Base-by-base conservation (phyloP, 768 basidiomycete species). In the Podaxis sp. region DNA sequence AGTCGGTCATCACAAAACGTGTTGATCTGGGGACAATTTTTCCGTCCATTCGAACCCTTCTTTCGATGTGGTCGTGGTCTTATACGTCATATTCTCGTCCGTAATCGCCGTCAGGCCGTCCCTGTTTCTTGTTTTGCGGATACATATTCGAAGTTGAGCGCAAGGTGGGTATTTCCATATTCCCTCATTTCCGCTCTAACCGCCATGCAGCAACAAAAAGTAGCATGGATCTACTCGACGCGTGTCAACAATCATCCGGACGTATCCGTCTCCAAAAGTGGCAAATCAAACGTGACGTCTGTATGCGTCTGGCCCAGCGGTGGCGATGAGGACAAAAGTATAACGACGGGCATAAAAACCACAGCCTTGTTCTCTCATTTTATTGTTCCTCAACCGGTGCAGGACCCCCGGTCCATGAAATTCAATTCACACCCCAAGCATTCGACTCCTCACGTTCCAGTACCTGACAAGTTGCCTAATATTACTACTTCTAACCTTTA, bases 401-500 rank as follows among this genome's bases (percentile, higher is more conserved):
- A 50, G 43, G 33, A 36, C 27, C 49, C 49, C 12, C 36, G 38
- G 50, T 59, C 22, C 58, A 59, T 59, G 47, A 47, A 49, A 54
- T 27, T 24, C 33, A 33, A 17, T 12, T 46, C 33, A 13, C 41
- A 17, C 8, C 5, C 51, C 22, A 59, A 59, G 8, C 61, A 69
- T 40, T 63, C 64, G 24, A 24, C 36, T 58, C n/a, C 41, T 43
- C 17, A 24, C 9, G 27, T 38, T 1, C n/a, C 29, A 47, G 40
- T 25, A 37, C 53, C 55, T 29, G 50, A 59, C 65, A 69, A 62
- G 54, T 49, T 25, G 63, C 68, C 41, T 59, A 70, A 72, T 67
- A 55, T 72, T 66, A 55, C 75, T 66, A 55, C 75, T 19, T 64
- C 57, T 68, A 64, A 74, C 5, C 25, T 80, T 3, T 76, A 78